Conservation (phyloP, 1,284 basidiomycete species). For the Tetrapyrgos nigripes region DNA sequence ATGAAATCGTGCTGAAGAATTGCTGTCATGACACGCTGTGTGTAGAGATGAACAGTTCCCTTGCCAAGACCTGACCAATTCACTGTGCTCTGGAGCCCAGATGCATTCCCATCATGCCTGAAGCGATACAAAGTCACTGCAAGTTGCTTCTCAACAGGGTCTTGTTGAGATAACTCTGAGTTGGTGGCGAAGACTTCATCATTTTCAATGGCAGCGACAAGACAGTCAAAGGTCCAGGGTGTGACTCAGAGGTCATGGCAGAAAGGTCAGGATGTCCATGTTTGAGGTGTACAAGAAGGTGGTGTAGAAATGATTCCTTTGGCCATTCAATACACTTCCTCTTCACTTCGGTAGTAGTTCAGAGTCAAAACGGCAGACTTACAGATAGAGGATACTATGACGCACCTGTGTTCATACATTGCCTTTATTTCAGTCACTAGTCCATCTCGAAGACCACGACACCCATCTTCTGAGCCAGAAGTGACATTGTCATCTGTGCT, state of each 20-base stretch:
- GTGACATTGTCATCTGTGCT: too few species aligned
- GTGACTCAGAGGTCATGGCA: conserved; percentile 26
- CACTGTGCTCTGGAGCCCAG: conserved; percentile 34
- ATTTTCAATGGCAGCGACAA: conserved; percentile 24
- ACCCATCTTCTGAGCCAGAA: too few species aligned
- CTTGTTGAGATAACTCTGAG: conserved; percentile 19
- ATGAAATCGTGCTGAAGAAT: conserved; percentile 26
- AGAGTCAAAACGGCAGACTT: too few species aligned
- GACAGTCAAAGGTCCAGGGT: conserved; percentile 30
- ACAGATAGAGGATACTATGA: too few species aligned
- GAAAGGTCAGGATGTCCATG: too few species aligned
- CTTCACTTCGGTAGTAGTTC: too few species aligned
- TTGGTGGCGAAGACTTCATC: conserved; percentile 17
- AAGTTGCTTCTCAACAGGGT: conserved; percentile 34
- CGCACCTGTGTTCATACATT: too few species aligned
- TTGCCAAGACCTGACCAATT: conserved; percentile 39
- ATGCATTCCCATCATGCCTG: conserved; percentile 40
- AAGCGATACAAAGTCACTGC: conserved; percentile 36
- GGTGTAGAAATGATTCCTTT: too few species aligned
- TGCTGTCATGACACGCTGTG: conserved; percentile 30
- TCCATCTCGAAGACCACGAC: too few species aligned
- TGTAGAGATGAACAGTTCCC: conserved; percentile 33
- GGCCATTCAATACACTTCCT: too few species aligned
- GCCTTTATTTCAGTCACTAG: too few species aligned
- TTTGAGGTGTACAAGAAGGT: too few species aligned